Base-by-base conservation (phyloP, 306 rosid species). In the Alnus glutinosa region DNA sequence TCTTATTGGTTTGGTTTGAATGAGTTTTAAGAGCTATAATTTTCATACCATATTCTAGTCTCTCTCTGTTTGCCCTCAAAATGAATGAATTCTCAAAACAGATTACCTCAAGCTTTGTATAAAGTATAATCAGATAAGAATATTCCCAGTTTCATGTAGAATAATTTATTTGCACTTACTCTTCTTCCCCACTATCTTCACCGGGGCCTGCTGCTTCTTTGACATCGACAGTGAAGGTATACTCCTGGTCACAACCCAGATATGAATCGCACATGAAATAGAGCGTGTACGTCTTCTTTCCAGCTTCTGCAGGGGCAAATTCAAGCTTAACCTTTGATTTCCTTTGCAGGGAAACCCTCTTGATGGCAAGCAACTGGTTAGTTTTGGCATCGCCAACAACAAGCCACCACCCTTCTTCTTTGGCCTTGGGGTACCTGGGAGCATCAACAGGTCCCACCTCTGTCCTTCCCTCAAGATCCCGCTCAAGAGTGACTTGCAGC, bases 361-460 rank as follows among this genome's bases (percentile, higher is more conserved):
- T 95, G 70, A 92, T 92, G 52, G 95, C 95, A 75, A 92, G 92
- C 84, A 94, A 55, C 72, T 87, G 78, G 88, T 91, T 91, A 68
- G 69, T 87, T 73, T 86, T 90, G 34, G 92, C 87, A 76, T 92
- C 97, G 42, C 98, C 98, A 9, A 89, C 96, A 55, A 92, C 92
- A 68, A 95, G 95, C 98, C 98, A 92, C 97, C 98, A 92, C 5
- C 95, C 97, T 84, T 95, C 98, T 81, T 95, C 98, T 85, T 90
- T 95, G 62, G 89, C 86, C 87, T 89, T 92, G 1, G 98, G 92
- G 81, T 91, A 95, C 89, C 88, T 89, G 50, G 85, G 88, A 64
- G 98, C 86, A 80, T 89, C 92, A 74, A 91, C 96, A 36, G 98
- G 79, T 49, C 92, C 93, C 14, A 88, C 71, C 76, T 92, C 98